Evolutionary conservation across 495 filamentous ascomycete species (phyloP).

Genomic region (Haplographium delicatum): DNA sequence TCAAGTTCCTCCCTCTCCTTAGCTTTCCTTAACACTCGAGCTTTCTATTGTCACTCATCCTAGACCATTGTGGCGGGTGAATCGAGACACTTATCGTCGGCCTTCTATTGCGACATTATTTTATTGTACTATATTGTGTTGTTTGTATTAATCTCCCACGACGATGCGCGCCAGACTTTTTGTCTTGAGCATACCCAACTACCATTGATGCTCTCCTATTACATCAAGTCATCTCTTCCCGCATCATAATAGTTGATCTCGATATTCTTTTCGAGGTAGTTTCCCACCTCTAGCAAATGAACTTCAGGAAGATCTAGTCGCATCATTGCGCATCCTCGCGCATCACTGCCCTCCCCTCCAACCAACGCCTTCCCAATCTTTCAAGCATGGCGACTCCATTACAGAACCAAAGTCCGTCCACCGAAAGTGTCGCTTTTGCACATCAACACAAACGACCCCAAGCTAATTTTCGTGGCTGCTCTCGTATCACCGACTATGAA

Average conservation of each 20-base stretch:
- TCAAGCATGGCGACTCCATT: constrained; percentile 22
- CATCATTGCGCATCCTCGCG: background rate
- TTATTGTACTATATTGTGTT: too few relatives aligned
- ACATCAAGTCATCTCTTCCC: background rate
- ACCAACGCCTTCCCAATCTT: background rate
- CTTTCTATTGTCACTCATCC: too few relatives aligned
- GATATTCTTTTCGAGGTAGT: background rate
- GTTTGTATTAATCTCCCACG: too few relatives aligned
- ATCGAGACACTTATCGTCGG: too few relatives aligned
- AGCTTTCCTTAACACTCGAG: too few relatives aligned
- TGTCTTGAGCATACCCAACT: too few relatives aligned
- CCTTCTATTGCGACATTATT: too few relatives aligned
- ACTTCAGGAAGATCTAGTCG: background rate
- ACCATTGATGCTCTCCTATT: too few relatives aligned
- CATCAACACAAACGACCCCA: constrained; percentile 11
- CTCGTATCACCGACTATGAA: constrained; percentile 82
- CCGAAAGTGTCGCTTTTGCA: constrained; percentile 9
- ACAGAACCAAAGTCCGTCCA: constrained; percentile 17
- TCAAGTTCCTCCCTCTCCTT: too few relatives aligned
- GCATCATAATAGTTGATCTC: background rate
- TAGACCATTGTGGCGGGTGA: too few relatives aligned
- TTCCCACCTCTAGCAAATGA: background rate
- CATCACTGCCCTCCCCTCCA: background rate
- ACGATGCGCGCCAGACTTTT: too few relatives aligned
- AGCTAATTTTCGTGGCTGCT: constrained; percentile 71